A percentile compares a stretch with the other conserved stretches of the same genome.
Evolutionary conservation across 2,329 filamentous ascomycete species (phyloP).

Genomic region (Colletotrichum sp.): DNA sequence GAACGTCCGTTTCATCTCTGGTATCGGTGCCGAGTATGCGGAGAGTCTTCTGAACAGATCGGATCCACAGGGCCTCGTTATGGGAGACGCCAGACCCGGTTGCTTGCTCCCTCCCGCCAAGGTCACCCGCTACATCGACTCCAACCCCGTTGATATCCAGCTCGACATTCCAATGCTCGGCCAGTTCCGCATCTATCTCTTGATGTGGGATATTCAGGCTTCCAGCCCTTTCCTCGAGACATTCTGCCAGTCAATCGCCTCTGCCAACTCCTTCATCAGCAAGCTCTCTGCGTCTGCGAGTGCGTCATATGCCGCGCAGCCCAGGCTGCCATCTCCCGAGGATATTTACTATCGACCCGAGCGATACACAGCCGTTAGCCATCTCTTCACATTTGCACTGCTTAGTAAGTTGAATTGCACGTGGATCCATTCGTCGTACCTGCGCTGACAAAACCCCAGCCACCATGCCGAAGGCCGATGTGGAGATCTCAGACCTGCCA

Average conservation of each 20-base stretch:
- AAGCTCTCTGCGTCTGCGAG: conserved; percentile 64
- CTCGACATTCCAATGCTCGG: conserved; percentile 79
- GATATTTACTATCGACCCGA: conserved; percentile 72
- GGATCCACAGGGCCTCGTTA: conserved; percentile 42
- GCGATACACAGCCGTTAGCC: conserved; percentile 71
- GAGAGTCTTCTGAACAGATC: conserved; percentile 56
- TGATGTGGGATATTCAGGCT: conserved; percentile 66
- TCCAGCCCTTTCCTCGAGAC: conserved; percentile 63
- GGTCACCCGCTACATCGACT: conserved; percentile 77
- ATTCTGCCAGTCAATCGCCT: conserved; percentile 61
- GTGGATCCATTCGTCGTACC: not conserved
- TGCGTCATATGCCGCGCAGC: conserved; percentile 65
- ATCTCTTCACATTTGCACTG: conserved; percentile 72
- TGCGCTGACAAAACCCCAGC: conserved; percentile 37
- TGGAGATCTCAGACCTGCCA: conserved; percentile 72
- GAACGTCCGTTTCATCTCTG: conserved; percentile 77
- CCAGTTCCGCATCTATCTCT: conserved; percentile 78
- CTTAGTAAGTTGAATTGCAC: conserved; percentile 59
- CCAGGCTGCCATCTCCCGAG: conserved; percentile 59
- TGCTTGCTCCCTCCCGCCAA: conserved; percentile 69
- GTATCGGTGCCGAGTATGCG: conserved; percentile 68
- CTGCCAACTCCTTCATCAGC: conserved; percentile 59
- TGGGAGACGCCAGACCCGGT: conserved; percentile 57
- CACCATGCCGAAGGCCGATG: conserved; percentile 63
- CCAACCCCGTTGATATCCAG: conserved; percentile 79